Percentiles rank a stretch among this genome's conserved stretches.
Conservation (phyloP, 768 basidiomycete species). For the Termitomyces eurrhizus region DNA sequence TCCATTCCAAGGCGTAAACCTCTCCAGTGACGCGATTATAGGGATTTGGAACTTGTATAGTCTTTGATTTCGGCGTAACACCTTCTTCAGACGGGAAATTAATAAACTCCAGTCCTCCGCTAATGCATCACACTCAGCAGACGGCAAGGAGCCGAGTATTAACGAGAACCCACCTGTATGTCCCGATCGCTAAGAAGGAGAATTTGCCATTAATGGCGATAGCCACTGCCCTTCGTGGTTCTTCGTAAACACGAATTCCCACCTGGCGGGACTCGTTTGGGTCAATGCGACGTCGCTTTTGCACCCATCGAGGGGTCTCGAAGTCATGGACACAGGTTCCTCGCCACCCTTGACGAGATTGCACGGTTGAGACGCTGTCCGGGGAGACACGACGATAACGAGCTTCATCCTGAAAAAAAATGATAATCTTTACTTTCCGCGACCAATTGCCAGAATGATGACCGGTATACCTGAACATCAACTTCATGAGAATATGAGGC, state of each 20-base stretch:
- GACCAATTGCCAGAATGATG: background rate
- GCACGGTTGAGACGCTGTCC: constrained; percentile 18
- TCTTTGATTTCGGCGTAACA: constrained; percentile 55
- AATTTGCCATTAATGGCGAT: constrained; percentile 77
- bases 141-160: background rate
- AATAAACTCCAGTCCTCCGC: constrained; percentile 64
- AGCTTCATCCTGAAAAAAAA: constrained; percentile 7
- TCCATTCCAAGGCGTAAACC: constrained; percentile 80
- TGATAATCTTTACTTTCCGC: background rate
- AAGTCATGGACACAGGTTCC: constrained; percentile 81
- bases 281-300: constrained; percentile 64
- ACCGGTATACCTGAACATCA: constrained; percentile 17
- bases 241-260: constrained; percentile 41
- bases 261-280: constrained; percentile 33
- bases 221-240: constrained; percentile 61
- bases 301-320: constrained; percentile 71
- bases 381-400: constrained; percentile 14
- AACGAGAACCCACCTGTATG: constrained; percentile 44
- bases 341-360: constrained; percentile 47
- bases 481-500: constrained; percentile 13
- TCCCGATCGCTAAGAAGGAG: constrained; percentile 80
- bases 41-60: constrained; percentile 58
- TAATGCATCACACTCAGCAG: constrained; percentile 21
- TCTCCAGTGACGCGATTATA: constrained; percentile 56
- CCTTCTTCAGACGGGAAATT: constrained; percentile 65